Evolutionary conservation across 345 rosid species (phyloP), one percentile per base, ranked within the genome.

Genomic region (Jatropha curcas): DNA sequence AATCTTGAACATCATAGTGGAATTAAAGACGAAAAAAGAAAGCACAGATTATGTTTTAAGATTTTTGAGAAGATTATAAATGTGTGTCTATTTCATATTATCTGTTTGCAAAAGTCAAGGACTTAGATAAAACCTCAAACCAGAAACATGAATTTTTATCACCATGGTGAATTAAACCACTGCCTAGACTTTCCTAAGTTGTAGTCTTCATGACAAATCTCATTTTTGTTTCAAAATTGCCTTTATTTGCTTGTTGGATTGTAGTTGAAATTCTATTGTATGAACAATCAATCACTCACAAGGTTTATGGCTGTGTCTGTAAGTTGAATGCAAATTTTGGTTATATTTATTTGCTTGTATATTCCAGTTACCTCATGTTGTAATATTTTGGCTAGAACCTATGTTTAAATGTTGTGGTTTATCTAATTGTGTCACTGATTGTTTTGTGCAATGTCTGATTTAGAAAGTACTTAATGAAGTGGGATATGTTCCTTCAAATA

Each of bases 401-500:
- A 14, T 58, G 20, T 71, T 20, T 14, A 41, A 17, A 46, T 59
- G n/a, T 66, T 69, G 59, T 45, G 25, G 17, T 59, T 67, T 57
- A 53, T 64, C 46, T 22, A 37, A 43, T 39, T 81, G 77, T n/a
- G 72, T 73, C 19, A 1, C 65, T 66, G 37, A 37, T 60, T 62
- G 27, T 67, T 65, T 31, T 77, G 37, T 51, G 6, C 53, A 34
- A 57, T 43, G 31, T 56, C 31, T 77, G 67, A 69, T 74, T n/a
- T 86, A 94, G 98, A 84, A 78, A 82, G 89, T 90, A 73, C 86
- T 94, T 76, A 77, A 70, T 84, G 82, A 94, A 83, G 97, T 89
- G 53, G 98, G 98, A 74, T 94, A 92, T 76, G 80, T 87, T 80
- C 92, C 97, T 76, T 94, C 98, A 68, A 89, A 88, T 77, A 84